Evolutionary conservation across 257 asterid species (phyloP).

Genomic region (Cynanchum wilfordii): DNA sequence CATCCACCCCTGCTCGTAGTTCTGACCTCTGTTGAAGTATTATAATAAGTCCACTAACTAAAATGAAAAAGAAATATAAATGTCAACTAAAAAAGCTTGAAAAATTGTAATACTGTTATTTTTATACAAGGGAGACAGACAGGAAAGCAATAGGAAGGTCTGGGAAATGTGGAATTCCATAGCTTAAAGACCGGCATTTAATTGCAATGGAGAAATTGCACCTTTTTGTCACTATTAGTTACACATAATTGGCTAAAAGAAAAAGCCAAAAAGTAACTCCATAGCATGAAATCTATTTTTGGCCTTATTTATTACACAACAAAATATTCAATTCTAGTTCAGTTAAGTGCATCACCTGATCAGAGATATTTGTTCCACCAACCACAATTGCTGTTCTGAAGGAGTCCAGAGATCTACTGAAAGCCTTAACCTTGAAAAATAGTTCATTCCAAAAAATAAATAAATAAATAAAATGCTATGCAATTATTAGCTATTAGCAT

Average conservation of each 20-base stretch:
- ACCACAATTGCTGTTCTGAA: constrained; percentile 79
- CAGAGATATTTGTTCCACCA: constrained; percentile 84
- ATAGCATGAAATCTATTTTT: neutral
- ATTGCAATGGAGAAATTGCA: neutral
- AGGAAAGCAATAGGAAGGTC: constrained; percentile 10
- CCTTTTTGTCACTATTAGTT: neutral
- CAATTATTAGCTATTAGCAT: neutral
- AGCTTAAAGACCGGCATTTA: neutral
- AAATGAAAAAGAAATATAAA: neutral
- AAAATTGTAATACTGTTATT: neutral
- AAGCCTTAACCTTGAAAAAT: constrained; percentile 75
- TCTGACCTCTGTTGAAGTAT: constrained; percentile 58
- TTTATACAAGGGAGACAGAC: neutral
- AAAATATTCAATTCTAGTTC: neutral
- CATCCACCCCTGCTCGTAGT: constrained; percentile 70
- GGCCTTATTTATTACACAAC: neutral
- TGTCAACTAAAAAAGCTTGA: neutral
- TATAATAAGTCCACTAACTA: constrained; percentile 1
- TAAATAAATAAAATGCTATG: neutral
- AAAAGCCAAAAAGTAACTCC: neutral
- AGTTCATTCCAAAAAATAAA: constrained; percentile 5
- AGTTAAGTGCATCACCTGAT: constrained; percentile 46
- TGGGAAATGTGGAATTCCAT: neutral
- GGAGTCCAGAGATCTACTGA: constrained; percentile 67
- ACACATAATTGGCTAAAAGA: neutral